Evolutionary conservation across 1,284 basidiomycete genomes (phyloP), one percentile per base, ranked within the genome.

Genomic region (Chondrostereum purpureum): DNA sequence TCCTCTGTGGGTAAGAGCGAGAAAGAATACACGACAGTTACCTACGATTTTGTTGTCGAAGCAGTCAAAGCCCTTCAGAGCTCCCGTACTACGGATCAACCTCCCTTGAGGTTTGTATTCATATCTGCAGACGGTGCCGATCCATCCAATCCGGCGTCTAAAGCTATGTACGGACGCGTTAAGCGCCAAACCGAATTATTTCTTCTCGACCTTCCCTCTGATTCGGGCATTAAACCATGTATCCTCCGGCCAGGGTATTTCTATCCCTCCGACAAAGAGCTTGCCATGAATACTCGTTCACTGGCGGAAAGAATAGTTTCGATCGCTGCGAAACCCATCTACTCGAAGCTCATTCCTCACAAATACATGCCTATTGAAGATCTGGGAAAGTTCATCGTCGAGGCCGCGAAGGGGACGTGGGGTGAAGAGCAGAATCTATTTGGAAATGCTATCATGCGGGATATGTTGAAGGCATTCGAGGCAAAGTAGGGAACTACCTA

Each of bases 11-110:
- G 67, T 18, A 57, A 67, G 55, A 53, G 48, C 6, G 68, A 69
- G 43, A 53, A 55, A 31, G 63, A 62, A 19, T 71, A 70, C 48
- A 67, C 60, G 2, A 53, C 54, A 39, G 53, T 70, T 42, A 69
- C 67, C 3, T 56, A 65, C 39, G 64, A 63, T 22, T 68, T 61
- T 45, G 55, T 64, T 14, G 51, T 65, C 46, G 51, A 58, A 2
- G 59, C 62, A 18, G 53, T 64, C 11, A 50, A 52, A 10, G 67
- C 62, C 14, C 42, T 69, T 20, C 55, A 60, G 47, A n/a, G n/a
- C 19, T 12, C 12, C 14, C n/a, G 14, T 18, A 39, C 13, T 14
- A 14, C 31, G 3, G 22, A 41, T 23, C 18, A 18, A 10, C 27
- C 33, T 4, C 42, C 42, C 18, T 35, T 43, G 12, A 16, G 42